A percentile compares a stretch with the other conserved stretches of the same genome.
phyloP scores from a whole-genome alignment of 2,329 filamentous ascomycete species.

The Whalleya microplaca region DNA sequence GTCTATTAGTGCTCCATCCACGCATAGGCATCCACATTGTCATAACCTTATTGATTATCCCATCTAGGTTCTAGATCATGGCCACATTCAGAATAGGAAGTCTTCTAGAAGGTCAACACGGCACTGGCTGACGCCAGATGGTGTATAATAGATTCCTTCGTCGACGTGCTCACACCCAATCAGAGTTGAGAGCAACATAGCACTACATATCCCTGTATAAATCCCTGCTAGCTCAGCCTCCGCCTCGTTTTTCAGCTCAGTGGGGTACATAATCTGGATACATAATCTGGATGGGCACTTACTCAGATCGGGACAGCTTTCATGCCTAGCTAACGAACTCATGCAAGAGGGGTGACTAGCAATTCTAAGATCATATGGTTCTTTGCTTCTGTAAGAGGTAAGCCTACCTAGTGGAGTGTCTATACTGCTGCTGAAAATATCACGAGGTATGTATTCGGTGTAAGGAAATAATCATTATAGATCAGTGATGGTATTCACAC shows the following conservation, averaged over 20 bases:
- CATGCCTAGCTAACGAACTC: not conserved
- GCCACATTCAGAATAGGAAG: not conserved
- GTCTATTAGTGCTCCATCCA: not conserved
- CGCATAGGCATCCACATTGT: not conserved
- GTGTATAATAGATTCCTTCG: not conserved
- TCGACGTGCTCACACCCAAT: not conserved
- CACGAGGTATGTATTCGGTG: too few species aligned
- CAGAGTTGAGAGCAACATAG: not conserved
- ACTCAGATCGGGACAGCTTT: not conserved
- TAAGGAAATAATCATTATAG: too few species aligned
- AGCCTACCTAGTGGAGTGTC: too few species aligned
- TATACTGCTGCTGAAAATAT: too few species aligned
- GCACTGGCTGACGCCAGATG: not conserved
- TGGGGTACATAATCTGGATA: not conserved
- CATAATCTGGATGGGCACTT: not conserved
- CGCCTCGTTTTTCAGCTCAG: not conserved
- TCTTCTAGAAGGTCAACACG: not conserved
- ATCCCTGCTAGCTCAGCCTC: not conserved
- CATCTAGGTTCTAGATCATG: not conserved
- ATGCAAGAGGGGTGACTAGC: too few species aligned
- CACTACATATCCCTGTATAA: not conserved
- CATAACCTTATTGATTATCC: not conserved
- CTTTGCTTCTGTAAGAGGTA: too few species aligned
- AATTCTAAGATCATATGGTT: too few species aligned
- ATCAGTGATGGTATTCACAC: too few species aligned